Conservation (phyloP, 1,139 yeast genomes). For the Yamadazyma mexicana region DNA sequence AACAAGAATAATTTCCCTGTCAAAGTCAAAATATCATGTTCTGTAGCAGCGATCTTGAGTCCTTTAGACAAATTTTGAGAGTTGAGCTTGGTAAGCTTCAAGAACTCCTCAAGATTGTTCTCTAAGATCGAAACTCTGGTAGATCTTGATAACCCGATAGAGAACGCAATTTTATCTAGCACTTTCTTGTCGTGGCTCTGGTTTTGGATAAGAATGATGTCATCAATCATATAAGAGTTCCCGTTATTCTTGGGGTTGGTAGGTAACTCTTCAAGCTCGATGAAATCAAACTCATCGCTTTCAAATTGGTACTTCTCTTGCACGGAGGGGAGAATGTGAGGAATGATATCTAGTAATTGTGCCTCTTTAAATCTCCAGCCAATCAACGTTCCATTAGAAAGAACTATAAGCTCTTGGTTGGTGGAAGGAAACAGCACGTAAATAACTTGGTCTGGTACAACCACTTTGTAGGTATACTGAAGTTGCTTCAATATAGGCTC, state of each 20-base stretch:
- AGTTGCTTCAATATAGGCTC: slow-evolving; percentile 2
- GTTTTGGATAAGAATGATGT: slow-evolving; percentile 64
- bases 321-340: slow-evolving; percentile 39
- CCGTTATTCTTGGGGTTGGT: slow-evolving; percentile 29
- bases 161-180: slow-evolving; percentile 83
- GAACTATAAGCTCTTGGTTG: slow-evolving; percentile 53
- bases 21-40: slow-evolving; percentile 61
- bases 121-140: slow-evolving; percentile 83
- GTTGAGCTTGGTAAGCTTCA: slow-evolving; percentile 59
- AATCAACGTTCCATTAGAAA: slow-evolving; percentile 73
- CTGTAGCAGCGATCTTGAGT: slow-evolving; percentile 52
- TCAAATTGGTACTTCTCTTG: slow-evolving; percentile 53
- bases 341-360: slow-evolving; percentile 45
- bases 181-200: slow-evolving; percentile 44
- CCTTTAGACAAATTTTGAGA: slow-evolving; percentile 72
- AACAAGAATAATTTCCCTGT: slow-evolving; percentile 75
- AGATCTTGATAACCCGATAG: slow-evolving; percentile 82
- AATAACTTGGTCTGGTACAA: slow-evolving; percentile 76
- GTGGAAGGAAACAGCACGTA: slow-evolving; percentile 17
- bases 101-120: slow-evolving; percentile 65
- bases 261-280: slow-evolving; percentile 45
- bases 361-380: slow-evolving; percentile 77
- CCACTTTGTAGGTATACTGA: slow-evolving; percentile 18
- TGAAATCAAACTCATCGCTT: slow-evolving; percentile 84
- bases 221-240: slow-evolving; percentile 59